These are phyloP conservation scores for Brassica rapa DNA, from an alignment of 345 rosid genomes.

Conservation along the genomic window DNA sequence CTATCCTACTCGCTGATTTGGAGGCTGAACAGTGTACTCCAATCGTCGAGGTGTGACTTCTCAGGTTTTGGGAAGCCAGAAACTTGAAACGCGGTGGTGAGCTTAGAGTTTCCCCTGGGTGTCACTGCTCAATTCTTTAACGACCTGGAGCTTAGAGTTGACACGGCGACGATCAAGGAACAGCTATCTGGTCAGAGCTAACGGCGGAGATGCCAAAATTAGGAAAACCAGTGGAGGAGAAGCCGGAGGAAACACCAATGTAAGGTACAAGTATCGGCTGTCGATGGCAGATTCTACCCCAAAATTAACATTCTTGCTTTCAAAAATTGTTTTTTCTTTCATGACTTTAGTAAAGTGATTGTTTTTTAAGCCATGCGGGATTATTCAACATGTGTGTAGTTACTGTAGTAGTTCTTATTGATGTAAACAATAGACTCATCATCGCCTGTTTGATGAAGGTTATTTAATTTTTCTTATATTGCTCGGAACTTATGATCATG, in stretches of 20 bases:
- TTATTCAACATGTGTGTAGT: conserved; percentile 94
- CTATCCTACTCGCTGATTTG: no score
- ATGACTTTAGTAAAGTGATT: not conserved
- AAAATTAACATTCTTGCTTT: not conserved
- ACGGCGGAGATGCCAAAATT: conserved; percentile 32
- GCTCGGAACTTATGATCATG: not conserved
- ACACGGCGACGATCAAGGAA: conserved; percentile 11
- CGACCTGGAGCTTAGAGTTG: no score
- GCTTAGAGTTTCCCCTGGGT: no score
- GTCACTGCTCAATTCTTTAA: no score
- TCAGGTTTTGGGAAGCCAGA: no score
- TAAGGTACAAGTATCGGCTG: conserved; percentile 59
- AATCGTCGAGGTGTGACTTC: no score
- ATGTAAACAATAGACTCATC: conserved; percentile 96
- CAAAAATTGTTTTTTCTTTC: no score
- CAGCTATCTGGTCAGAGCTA: conserved; percentile 35
- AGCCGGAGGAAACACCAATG: conserved; percentile 11
- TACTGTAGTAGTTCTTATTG: conserved; percentile 60
- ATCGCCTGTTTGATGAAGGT: conserved; percentile 94
- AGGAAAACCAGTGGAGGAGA: not conserved
- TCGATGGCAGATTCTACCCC: conserved; percentile 77
- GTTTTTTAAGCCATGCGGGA: conserved; percentile 81
- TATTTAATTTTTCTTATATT: conserved; percentile 19
- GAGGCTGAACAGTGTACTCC: no score
- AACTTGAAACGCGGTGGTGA: no score